Evolutionary conservation across 805 yeast species (phyloP).

Genomic region (Starmerella sp.): DNA sequence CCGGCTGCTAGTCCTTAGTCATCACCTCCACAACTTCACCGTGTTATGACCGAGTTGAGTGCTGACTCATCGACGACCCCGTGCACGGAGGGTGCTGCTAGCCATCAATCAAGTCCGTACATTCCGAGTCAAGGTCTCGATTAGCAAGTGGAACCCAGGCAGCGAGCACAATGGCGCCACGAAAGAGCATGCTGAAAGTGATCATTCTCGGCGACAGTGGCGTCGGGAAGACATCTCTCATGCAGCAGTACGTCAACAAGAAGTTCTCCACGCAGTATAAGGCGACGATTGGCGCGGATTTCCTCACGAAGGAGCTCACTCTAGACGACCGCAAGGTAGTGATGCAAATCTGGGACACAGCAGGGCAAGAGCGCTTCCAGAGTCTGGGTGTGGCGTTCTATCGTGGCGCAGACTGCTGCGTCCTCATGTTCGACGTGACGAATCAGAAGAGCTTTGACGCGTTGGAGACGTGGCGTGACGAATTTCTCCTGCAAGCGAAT

Average conservation of each 20-base stretch:
- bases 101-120: background rate
- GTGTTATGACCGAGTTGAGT: too few relatives aligned
- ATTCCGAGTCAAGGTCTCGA: background rate
- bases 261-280: constrained; percentile 92
- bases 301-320: constrained; percentile 77
- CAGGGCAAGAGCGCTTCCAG: constrained; percentile 97
- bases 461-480: constrained; percentile 87
- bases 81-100: background rate
- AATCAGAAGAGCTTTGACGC: constrained; percentile 88
- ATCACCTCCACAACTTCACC: too few relatives aligned
- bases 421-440: constrained; percentile 88
- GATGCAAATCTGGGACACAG: constrained; percentile 90
- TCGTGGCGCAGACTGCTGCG: constrained; percentile 97
- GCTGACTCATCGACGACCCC: too few relatives aligned
- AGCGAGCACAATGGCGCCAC: constrained; percentile 21
- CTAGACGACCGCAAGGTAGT: constrained; percentile 76
- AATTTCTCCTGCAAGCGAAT: constrained; percentile 84
- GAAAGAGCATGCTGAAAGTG: constrained; percentile 46
- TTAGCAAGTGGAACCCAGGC: background rate
- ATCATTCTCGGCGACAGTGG: constrained; percentile 95
- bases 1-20: too few relatives aligned
- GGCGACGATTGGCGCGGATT: constrained; percentile 97
- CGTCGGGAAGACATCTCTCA: constrained; percentile 91
- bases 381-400: constrained; percentile 93
- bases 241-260: constrained; percentile 94